Conservation (phyloP, 352 stramenopile species). For the Phytophthora boehmeriae region DNA sequence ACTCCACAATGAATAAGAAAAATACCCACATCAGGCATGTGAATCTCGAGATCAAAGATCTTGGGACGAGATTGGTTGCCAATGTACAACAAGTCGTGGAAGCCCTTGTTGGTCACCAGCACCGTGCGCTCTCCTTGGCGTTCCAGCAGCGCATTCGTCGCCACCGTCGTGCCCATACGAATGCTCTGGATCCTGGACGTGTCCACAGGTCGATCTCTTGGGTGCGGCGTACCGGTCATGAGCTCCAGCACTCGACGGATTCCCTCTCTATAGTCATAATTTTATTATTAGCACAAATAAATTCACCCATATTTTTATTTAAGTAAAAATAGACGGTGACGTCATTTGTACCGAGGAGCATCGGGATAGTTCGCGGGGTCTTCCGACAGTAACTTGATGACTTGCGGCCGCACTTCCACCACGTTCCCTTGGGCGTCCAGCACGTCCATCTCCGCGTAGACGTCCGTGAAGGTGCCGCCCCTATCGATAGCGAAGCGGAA, state of each 20-base stretch:
- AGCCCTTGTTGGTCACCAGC: conserved; percentile 95
- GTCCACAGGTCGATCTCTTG: conserved; percentile 83
- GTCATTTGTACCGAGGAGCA: conserved; percentile 84
- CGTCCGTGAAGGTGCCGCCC: conserved; percentile 98
- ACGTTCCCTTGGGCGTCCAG: conserved; percentile 55
- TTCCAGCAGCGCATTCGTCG: conserved; percentile 99
- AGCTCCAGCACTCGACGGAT: conserved; percentile 96
- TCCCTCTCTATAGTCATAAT: conserved; percentile 59
- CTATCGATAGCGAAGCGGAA: conserved; percentile 98
- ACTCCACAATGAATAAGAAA: conserved; percentile 7
- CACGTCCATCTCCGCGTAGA: conserved; percentile 95
- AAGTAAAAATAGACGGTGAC: neutral
- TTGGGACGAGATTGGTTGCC: conserved; percentile 98
- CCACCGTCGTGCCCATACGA: conserved; percentile 99
- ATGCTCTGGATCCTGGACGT: conserved; percentile 95
- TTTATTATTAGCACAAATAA: neutral
- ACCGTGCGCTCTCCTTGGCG: conserved; percentile 94
- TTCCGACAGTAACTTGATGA: conserved; percentile 98
- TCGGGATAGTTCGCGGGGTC: conserved; percentile 98
- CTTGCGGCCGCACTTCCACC: conserved; percentile 62
- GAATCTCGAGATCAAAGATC: conserved; percentile 97
- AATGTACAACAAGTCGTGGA: conserved; percentile 97
- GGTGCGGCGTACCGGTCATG: conserved; percentile 90
- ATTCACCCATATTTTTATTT: neutral
- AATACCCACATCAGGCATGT: conserved; percentile 77